A percentile compares a stretch with the other conserved stretches of the same genome.
Conservation (phyloP, 768 basidiomycete genomes). For the Boletus rufocinnamomeus region DNA sequence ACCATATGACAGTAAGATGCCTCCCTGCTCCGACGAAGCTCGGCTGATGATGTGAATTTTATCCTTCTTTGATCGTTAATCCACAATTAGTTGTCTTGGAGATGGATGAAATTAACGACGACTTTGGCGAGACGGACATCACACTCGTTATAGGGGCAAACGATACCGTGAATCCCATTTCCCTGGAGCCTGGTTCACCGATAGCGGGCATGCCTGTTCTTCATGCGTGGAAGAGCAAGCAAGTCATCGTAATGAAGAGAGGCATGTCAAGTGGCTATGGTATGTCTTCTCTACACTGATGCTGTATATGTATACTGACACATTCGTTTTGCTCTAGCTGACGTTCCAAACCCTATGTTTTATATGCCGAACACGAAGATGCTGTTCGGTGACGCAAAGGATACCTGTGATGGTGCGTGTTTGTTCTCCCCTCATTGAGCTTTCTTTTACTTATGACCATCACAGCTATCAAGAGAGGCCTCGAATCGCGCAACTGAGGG, state of each 20-base stretch:
- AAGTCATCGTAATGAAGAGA: constrained; percentile 91
- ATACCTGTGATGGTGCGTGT: constrained; percentile 77
- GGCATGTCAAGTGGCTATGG: constrained; percentile 89
- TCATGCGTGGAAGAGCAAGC: constrained; percentile 92
- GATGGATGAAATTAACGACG: constrained; percentile 95
- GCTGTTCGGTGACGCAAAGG: constrained; percentile 91
- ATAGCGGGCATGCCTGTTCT: constrained; percentile 94
- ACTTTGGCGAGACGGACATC: constrained; percentile 87
- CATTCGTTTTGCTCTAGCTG: constrained; percentile 48
- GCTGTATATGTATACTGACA: background rate
- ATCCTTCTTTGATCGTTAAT: background rate
- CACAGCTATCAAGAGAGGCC: constrained; percentile 61
- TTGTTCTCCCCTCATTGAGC: background rate
- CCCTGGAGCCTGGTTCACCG: constrained; percentile 80
- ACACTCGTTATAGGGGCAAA: constrained; percentile 91
- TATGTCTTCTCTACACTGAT: constrained; percentile 32
- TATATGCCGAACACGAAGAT: constrained; percentile 89
- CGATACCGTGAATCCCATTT: constrained; percentile 91
- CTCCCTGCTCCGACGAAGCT: constrained; percentile 1
- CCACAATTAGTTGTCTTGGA: constrained; percentile 70
- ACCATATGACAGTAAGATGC: constrained; percentile 76
- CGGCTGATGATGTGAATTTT: constrained; percentile 2
- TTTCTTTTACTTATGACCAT: constrained; percentile 1
- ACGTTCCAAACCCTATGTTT: constrained; percentile 93
- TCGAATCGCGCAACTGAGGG: constrained; percentile 40